Evolutionary conservation across 257 asterid species (phyloP), one percentile per base, ranked within the genome.

Genomic region (Solanum verrucosum): DNA sequence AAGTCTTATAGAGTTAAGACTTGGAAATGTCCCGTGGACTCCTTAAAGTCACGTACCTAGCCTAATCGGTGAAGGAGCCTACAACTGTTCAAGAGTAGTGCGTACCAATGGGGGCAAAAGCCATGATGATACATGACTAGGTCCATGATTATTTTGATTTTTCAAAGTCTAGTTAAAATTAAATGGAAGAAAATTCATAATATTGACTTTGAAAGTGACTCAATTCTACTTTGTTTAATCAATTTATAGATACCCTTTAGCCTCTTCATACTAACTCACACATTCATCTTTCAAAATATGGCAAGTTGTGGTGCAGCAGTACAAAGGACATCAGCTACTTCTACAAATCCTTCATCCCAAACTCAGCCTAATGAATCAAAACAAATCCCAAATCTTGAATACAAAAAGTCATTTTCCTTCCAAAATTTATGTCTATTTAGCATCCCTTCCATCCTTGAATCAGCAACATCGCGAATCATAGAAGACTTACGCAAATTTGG

Each of bases 391-490:
- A 27, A 86, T 68, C 71, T 85, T 40, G 59, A 21, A n/a, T 90
- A 90, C 87, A 63, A 49, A 15, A 38, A 4, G 0, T 35, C 27
- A 2, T 90, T 67, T 82, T 88, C 90, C 81, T 59, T 93, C 71
- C 87, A 89, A 44, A 59, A 92, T 78, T 78, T 91, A 8, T 93
- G 87, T 74, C 95, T 94, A 82, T 93, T 94, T 72, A 89, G 88
- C 85, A 87, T 95, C 87, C 98, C 99, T 16, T 29, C 95, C 34
- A 87, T 93, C 49, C 92, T 92, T 15, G 96, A 91, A 91, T 90
- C 93, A 25, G 96, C 95, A 10, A 94, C 93, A 6, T 77, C 78
- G 37, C 90, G 97, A 84, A 89, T 94, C 35, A 77, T 91, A 3
- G 89, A 63, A 63, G 95, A 96, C 92, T 68, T 93, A 4, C 84